These are phyloP conservation scores for Allodekkera sacchari DNA, from an alignment of 805 yeast genomes.

Conservation along the genomic window DNA sequence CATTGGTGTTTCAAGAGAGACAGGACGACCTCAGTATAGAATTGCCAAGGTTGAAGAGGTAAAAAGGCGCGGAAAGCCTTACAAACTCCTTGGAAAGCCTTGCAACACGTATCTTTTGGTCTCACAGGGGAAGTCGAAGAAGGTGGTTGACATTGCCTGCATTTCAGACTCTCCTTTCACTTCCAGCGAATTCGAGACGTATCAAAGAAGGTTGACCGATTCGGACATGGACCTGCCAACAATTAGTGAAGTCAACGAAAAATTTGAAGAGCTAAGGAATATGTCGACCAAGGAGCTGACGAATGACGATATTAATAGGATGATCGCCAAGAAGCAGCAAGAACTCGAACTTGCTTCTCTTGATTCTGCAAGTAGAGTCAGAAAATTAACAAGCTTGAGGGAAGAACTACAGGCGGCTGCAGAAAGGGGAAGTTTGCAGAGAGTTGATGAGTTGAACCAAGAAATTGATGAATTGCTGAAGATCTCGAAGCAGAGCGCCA, in stretches of 20 bases:
- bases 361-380: conserved; percentile 67
- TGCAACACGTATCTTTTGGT: conserved; percentile 55
- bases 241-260: conserved; percentile 53
- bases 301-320: conserved; percentile 65
- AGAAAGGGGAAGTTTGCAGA: conserved; percentile 42
- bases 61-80: conserved; percentile 28
- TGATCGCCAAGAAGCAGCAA: conserved; percentile 69
- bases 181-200: conserved; percentile 64
- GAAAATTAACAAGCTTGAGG: conserved; percentile 60
- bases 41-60: conserved; percentile 74
- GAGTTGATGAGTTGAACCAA: conserved; percentile 37
- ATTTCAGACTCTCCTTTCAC: conserved; percentile 74
- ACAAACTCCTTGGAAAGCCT: conserved; percentile 33
- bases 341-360: conserved; percentile 42
- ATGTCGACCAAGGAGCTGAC: conserved; percentile 64
- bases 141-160: conserved; percentile 66
- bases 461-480: conserved; percentile 32
- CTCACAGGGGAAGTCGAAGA: conserved; percentile 72
- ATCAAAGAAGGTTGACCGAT: conserved; percentile 50
- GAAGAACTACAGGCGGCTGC: conserved; percentile 71
- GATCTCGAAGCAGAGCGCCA: conserved; percentile 14
- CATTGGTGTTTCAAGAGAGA: conserved; percentile 60
- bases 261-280: conserved; percentile 49
- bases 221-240: conserved; percentile 55
- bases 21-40: conserved; percentile 62